Evolutionary conservation across 805 yeast species (phyloP).

Genomic region (Sugiyamaella qingdaonensis): DNA sequence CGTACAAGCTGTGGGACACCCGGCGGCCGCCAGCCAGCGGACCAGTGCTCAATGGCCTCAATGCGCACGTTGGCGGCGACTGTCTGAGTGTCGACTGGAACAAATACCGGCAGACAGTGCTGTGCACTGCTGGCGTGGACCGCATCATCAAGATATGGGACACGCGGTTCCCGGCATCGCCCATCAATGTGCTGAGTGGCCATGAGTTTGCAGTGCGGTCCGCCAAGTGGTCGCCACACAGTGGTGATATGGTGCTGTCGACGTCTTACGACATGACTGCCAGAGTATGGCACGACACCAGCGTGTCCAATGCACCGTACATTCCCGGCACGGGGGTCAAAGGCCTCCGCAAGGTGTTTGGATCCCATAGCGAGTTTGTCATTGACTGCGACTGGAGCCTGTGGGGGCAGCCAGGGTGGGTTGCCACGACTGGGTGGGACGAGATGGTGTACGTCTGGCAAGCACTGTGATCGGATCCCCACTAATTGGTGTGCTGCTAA

Average conservation of each 20-base stretch:
- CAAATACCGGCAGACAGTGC: slow-evolving; percentile 71
- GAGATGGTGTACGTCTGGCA: slow-evolving; percentile 92
- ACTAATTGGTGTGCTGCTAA: no score
- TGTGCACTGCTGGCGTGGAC: slow-evolving; percentile 93
- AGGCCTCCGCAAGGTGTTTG: slow-evolving; percentile 57
- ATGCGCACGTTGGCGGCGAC: slow-evolving; percentile 77
- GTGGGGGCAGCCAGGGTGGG: slow-evolving; percentile 97
- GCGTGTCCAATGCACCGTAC: slow-evolving; percentile 54
- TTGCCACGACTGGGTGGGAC: slow-evolving; percentile 94
- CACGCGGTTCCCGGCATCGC: slow-evolving; percentile 63
- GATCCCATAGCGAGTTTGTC: slow-evolving; percentile 79
- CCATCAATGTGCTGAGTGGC: slow-evolving; percentile 72
- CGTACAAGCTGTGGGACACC: slow-evolving; percentile 76
- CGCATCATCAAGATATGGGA: slow-evolving; percentile 85
- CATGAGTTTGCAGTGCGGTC: slow-evolving; percentile 86
- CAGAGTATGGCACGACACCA: slow-evolving; percentile 75
- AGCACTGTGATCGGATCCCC: slow-evolving; percentile 31
- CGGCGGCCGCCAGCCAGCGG: slow-evolving; percentile 35
- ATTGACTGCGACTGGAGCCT: slow-evolving; percentile 92
- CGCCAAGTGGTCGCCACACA: slow-evolving; percentile 87
- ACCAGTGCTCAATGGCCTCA: slow-evolving; percentile 46
- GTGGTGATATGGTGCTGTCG: slow-evolving; percentile 61
- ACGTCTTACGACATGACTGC: slow-evolving; percentile 92
- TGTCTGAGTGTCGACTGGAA: slow-evolving; percentile 83
- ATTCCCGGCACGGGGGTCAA: slow-evolving; percentile 38